Evolutionary conservation across 345 rosid genomes (phyloP).

Genomic region (Euclidium syriacum): DNA sequence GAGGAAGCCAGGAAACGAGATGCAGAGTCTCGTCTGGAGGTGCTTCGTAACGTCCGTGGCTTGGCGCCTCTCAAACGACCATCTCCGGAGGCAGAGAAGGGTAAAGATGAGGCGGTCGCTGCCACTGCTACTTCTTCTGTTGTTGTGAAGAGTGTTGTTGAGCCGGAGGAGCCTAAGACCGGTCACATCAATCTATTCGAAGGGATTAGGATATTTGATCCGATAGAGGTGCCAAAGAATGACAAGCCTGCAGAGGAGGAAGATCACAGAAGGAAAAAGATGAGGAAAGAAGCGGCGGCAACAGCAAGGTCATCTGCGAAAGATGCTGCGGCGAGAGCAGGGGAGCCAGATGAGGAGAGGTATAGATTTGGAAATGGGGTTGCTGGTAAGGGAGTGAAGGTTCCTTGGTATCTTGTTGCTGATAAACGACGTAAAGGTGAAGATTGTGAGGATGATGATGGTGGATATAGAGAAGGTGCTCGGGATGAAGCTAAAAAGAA

Average conservation of each 20-base stretch:
- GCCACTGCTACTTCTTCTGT: neutral
- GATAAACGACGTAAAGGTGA: constrained; percentile 50
- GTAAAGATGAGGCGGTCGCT: constrained; percentile 1
- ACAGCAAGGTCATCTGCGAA: constrained; percentile 38
- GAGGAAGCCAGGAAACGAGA: constrained; percentile 73
- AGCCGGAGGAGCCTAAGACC: constrained; percentile 42
- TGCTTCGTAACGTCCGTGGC: constrained; percentile 72
- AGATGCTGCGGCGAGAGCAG: constrained; percentile 30
- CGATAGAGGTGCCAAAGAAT: constrained; percentile 36
- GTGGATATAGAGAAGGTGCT: constrained; percentile 11
- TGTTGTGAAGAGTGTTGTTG: constrained; percentile 10
- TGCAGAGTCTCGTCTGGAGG: constrained; percentile 77
- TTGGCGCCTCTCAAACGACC: constrained; percentile 49
- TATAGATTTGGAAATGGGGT: constrained; percentile 81
- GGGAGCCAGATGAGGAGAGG: constrained; percentile 74
- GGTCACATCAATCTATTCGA: constrained; percentile 88
- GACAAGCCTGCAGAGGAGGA: constrained; percentile 37
- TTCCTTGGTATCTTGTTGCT: constrained; percentile 93
- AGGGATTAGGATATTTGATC: constrained; percentile 87
- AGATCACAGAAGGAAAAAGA: constrained; percentile 60
- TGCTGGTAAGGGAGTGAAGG: constrained; percentile 90
- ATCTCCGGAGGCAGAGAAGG: constrained; percentile 19
- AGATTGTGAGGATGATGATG: constrained; percentile 26
- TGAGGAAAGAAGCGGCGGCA: constrained; percentile 70
- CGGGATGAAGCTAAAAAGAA: constrained; percentile 41